Evolutionary conservation across 768 basidiomycete species (phyloP), one percentile per base, ranked within the genome.

Genomic region (Panus rudis): DNA sequence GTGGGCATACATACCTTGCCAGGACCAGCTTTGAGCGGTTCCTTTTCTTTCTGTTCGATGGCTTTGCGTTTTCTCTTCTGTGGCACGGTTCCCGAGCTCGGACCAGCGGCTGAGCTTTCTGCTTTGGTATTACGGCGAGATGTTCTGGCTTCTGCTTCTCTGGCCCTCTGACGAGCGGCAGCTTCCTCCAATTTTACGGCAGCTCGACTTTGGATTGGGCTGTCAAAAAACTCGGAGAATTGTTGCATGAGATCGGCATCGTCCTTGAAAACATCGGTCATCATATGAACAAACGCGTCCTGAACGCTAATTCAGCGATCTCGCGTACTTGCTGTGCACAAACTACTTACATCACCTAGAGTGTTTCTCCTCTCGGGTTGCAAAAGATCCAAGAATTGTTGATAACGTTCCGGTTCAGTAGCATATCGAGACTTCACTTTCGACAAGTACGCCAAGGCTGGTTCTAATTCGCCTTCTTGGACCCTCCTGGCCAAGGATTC

Each of bases 361-460:
- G n/a, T n/a, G n/a, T n/a, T n/a, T n/a, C n/a, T n/a, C n/a, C n/a
- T n/a, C n/a, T n/a, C n/a, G n/a, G n/a, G n/a, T 67, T 79, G 76
- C 3, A 92, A 64, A 41, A 90, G 82, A 52, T 85, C 84, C 20
- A 90, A 63, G 55, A 91, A 91, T 51, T 79, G 76, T 42, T 77
- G 75, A 51, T 90, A 91, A 4, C 86, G 92, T 13, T 92, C 90
- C 0, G 89, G 77, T 49, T 94, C 88, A 42, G 65, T 61, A 21
- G 62, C 60, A 63, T 90, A 96, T 13, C 92, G 81, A 46, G 85
- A 83, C 62, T 96, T 97, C 64, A 98, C 96, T 66, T 92, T 92
- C 65, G 93, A 92, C 24, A 99, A 92, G 53, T 94, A 98, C 54
- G 90, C 81, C 44, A 98, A 83, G 0, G 96, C 96, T 79, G 65